These are phyloP conservation scores for Dalbergia cultrata DNA, from an alignment of 306 rosid species.

Conservation along the genomic window DNA sequence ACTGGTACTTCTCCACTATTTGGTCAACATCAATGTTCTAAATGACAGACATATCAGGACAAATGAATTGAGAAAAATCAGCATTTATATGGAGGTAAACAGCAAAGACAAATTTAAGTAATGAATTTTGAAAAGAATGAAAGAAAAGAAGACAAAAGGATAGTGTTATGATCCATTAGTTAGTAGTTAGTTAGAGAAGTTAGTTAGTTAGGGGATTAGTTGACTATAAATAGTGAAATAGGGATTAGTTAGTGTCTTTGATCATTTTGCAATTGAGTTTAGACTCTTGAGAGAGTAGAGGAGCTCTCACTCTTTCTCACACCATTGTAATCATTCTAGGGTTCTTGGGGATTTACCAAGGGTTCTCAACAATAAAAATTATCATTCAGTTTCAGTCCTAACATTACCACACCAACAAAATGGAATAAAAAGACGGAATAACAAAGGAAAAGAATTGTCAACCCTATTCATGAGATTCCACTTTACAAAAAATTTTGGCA, in stretches of 20 bases:
- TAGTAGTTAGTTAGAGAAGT: too few relatives aligned
- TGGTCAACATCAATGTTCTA: conserved; percentile 95
- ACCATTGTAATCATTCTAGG: too few relatives aligned
- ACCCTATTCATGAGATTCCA: conserved; percentile 6
- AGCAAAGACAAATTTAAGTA: conserved; percentile 28
- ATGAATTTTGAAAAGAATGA: conserved; percentile 2
- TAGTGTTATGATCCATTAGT: not conserved
- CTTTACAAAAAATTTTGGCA: conserved; percentile 37
- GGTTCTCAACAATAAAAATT: too few relatives aligned
- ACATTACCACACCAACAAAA: not conserved
- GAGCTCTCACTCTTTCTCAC: too few relatives aligned
- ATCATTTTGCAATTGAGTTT: too few relatives aligned
- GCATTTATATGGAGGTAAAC: conserved; percentile 28
- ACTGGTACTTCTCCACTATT: conserved; percentile 91
- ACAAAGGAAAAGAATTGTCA: conserved; percentile 14
- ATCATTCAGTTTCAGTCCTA: too few relatives aligned
- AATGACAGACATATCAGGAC: conserved; percentile 47
- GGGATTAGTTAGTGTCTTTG: too few relatives aligned
- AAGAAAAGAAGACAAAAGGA: conserved; percentile 11
- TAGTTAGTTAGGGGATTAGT: too few relatives aligned
- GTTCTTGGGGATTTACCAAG: too few relatives aligned
- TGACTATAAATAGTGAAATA: too few relatives aligned
- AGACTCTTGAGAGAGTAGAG: too few relatives aligned
- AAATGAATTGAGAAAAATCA: conserved; percentile 42
- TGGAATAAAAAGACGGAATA: conserved; percentile 25